phyloP scores from a whole-genome alignment of 148 eudicot genomes.

The Rhododendron vialii region DNA sequence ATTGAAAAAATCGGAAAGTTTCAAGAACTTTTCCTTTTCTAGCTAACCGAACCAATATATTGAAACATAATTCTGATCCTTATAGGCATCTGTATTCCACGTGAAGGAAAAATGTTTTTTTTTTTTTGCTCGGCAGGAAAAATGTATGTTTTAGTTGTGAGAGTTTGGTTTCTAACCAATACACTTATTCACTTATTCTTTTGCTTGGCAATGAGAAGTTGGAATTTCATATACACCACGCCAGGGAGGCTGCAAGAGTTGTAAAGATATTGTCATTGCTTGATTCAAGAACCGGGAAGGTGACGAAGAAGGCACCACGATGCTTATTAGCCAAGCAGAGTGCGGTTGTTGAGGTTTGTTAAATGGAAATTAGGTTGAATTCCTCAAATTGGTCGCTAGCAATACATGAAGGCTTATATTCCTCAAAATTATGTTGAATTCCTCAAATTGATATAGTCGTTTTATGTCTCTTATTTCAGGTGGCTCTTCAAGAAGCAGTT shows the following conservation, averaged over 20 bases:
- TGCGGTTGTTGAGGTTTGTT: constrained; percentile 75
- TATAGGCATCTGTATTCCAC: not conserved
- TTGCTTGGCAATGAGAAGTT: constrained; percentile 40
- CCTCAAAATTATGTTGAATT: not conserved
- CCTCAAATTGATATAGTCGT: not conserved
- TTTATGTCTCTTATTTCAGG: constrained; percentile 34
- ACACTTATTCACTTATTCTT: not conserved
- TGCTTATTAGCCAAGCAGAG: constrained; percentile 76
- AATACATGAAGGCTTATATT: not conserved
- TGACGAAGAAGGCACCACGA: constrained; percentile 79
- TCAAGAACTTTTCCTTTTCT: not conserved
- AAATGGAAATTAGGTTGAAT: not conserved
- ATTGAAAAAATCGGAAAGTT: not conserved
- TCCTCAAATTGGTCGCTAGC: not conserved
- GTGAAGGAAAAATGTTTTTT: not conserved
- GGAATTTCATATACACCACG: constrained; percentile 88
- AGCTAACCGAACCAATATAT: not conserved
- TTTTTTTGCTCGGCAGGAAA: not conserved
- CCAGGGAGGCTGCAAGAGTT: constrained; percentile 75
- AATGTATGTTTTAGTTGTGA: not conserved
- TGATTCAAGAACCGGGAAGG: constrained; percentile 87
- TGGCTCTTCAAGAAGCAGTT: constrained; percentile 55
- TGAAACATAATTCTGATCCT: not conserved
- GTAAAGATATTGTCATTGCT: constrained; percentile 74
- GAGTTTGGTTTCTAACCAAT: not conserved